phyloP scores from a whole-genome alignment of 2,329 filamentous ascomycete species.

The Cladosporium oxysporum region DNA sequence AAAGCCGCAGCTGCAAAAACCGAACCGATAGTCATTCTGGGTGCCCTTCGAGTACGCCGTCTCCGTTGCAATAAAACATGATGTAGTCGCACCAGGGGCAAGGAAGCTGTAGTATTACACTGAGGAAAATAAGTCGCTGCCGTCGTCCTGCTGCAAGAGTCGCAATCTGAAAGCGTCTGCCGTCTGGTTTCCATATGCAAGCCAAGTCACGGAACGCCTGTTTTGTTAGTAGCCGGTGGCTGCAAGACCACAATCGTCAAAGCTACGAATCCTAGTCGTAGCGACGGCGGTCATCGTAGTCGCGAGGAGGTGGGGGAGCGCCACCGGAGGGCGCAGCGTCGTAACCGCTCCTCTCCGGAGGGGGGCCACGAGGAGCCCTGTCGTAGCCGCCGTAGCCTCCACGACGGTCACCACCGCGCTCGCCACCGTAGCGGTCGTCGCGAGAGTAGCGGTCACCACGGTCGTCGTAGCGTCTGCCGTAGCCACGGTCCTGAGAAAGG shows the following conservation, averaged over 20 bases:
- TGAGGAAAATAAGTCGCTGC: constrained; percentile 21
- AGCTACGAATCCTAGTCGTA: constrained; percentile 34
- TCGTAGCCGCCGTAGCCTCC: constrained; percentile 36
- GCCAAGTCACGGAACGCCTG: constrained; percentile 10
- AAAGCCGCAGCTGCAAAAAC: constrained; percentile 23
- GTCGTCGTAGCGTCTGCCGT: constrained; percentile 58
- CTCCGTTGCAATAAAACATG: constrained; percentile 35
- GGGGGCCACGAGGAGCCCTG: constrained; percentile 33
- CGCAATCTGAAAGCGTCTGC: constrained; percentile 25
- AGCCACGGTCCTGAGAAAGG: constrained; percentile 59
- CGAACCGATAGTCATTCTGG: constrained; percentile 22
- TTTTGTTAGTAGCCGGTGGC: constrained; percentile 9
- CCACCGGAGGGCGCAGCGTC: constrained; percentile 30
- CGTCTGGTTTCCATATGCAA: constrained; percentile 15
- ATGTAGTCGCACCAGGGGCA: constrained; percentile 35
- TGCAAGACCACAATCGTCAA: background rate
- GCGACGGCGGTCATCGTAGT: constrained; percentile 37
- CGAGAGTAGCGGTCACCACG: constrained; percentile 30
- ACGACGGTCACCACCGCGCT: constrained; percentile 27
- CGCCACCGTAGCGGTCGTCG: constrained; percentile 28
- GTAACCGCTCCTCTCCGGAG: constrained; percentile 30
- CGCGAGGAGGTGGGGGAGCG: constrained; percentile 34
- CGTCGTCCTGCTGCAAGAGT: constrained; percentile 21
- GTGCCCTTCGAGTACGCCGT: constrained; percentile 20
- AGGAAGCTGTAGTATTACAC: constrained; percentile 35